Conservation (phyloP, 2,329 filamentous ascomycete species). For the Beauveria varroae region DNA sequence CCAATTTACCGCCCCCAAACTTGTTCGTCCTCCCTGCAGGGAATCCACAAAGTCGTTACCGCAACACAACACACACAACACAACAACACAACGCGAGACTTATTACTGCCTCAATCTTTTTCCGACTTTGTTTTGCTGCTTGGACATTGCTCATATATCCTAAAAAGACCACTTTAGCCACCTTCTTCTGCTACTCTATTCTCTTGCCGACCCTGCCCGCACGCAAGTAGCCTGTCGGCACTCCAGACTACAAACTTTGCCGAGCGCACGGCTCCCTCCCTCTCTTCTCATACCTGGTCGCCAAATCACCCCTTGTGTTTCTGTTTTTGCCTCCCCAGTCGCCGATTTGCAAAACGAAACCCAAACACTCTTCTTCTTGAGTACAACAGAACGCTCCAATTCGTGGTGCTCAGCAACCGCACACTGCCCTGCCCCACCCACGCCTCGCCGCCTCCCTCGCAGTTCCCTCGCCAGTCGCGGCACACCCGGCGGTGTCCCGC, state of each 20-base stretch:
- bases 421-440: not conserved
- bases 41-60: no score
- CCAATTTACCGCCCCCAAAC: no score
- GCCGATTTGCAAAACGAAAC: not conserved
- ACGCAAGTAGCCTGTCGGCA: not conserved
- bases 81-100: no score
- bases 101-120: no score
- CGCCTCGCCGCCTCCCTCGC: not conserved
- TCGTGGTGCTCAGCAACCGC: not conserved
- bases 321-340: not conserved
- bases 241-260: not conserved
- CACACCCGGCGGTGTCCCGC: not conserved
- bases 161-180: no score
- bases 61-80: no score
- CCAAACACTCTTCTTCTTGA: not conserved
- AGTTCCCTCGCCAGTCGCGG: not conserved
- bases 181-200: no score
- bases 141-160: no score
- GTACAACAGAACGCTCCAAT: not conserved
- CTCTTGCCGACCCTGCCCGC: not conserved
- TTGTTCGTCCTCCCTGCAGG: no score
- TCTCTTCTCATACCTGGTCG: not conserved
- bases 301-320: no score
- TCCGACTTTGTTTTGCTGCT: no score
- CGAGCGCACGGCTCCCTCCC: constrained; percentile 1